phyloP scores from a whole-genome alignment of 2,329 filamentous ascomycete species.

The Fusarium avenaceum region DNA sequence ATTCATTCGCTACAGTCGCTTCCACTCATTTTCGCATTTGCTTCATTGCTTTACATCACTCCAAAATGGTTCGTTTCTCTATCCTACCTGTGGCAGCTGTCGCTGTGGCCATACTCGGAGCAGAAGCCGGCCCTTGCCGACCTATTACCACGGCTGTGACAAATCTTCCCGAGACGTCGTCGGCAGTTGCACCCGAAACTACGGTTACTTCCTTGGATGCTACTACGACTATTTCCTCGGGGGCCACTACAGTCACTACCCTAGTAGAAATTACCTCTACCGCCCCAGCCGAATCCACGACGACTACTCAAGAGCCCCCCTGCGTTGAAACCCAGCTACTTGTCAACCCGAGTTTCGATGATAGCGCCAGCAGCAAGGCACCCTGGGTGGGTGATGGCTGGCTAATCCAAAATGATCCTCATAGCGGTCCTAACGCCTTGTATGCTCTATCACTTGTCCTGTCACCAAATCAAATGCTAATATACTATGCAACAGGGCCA shows the following conservation, averaged over 20 bases:
- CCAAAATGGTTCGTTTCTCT: neutral
- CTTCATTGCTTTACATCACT: neutral
- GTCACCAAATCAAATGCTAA: neutral
- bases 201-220: neutral
- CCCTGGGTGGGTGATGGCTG: neutral
- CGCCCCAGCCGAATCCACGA: neutral
- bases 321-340: constrained; percentile 2
- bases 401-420: neutral
- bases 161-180: neutral
- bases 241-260: neutral
- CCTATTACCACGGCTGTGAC: neutral
- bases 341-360: neutral
- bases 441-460: accelerated
- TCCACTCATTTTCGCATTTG: too few species aligned
- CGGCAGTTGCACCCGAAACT: neutral
- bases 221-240: too few species aligned
- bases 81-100: neutral
- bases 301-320: neutral
- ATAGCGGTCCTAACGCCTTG: neutral
- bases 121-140: constrained; percentile 1
- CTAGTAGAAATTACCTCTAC: neutral
- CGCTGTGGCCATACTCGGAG: neutral
- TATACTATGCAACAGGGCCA: neutral
- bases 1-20: neutral
- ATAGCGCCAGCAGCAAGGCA: neutral